Percentiles rank a stretch among this genome's conserved stretches.
phyloP scores from a whole-genome alignment of 352 stramenopile species.

The Phytophthora ramorum region DNA sequence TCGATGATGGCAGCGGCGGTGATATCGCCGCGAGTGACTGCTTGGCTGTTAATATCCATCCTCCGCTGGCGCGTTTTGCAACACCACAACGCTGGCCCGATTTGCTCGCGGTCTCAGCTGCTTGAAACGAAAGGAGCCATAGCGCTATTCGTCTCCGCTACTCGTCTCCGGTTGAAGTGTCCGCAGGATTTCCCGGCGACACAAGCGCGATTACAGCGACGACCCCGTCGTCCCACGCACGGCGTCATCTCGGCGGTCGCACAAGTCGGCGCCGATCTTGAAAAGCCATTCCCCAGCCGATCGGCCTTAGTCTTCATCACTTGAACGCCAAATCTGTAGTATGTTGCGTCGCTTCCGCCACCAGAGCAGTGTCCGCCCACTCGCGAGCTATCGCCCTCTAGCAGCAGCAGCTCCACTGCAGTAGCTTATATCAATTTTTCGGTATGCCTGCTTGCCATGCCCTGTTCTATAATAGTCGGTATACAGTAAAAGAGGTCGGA shows the following conservation, averaged over 20 bases:
- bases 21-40: neutral
- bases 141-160: too few relatives aligned
- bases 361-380: too few relatives aligned
- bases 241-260: neutral
- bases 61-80: neutral
- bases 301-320: neutral
- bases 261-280: neutral
- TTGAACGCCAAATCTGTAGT: too few relatives aligned
- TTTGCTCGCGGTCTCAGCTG: neutral
- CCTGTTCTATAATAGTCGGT: too few relatives aligned
- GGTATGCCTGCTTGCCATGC: too few relatives aligned
- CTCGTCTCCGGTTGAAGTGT: neutral
- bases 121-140: neutral
- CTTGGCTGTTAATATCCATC: neutral
- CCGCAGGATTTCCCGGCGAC: neutral
- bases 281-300: neutral
- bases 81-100: neutral
- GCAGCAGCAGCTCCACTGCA: too few relatives aligned
- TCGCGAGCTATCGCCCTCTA: too few relatives aligned
- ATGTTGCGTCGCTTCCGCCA: too few relatives aligned
- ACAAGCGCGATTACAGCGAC: neutral
- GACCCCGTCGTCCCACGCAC: neutral
- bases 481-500: too few relatives aligned
- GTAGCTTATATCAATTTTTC: too few relatives aligned
- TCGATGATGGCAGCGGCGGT: conserved; percentile 6